phyloP scores from a whole-genome alignment of 306 rosid genomes.

The Phaseolus lunatus region DNA sequence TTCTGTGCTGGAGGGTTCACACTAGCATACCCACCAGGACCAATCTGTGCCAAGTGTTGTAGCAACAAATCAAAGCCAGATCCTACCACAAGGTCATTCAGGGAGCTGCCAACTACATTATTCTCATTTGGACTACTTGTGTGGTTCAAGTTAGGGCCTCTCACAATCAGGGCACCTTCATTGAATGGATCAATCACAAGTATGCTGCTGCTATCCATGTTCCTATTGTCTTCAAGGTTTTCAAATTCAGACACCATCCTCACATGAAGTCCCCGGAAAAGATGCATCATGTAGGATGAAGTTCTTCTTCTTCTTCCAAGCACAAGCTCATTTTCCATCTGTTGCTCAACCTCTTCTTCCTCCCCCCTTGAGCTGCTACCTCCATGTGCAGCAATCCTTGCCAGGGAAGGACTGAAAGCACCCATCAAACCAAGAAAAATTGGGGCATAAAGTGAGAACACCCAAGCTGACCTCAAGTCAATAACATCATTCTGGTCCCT shows the following conservation, averaged over 20 bases:
- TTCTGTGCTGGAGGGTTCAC: conserved; percentile 75
- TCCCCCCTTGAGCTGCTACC: conserved; percentile 27
- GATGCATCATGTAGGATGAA: conserved; percentile 43
- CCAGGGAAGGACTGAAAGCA: conserved; percentile 47
- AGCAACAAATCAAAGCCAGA: conserved; percentile 75
- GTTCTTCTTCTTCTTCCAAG: conserved; percentile 48
- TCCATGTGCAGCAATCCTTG: conserved; percentile 41
- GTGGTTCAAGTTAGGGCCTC: conserved; percentile 46
- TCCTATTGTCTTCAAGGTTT: conserved; percentile 41
- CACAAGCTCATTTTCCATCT: conserved; percentile 39
- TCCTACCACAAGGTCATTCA: conserved; percentile 71
- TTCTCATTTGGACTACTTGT: conserved; percentile 50
- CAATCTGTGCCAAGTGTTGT: conserved; percentile 73
- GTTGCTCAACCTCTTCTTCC: conserved; percentile 42
- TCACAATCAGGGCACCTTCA: conserved; percentile 50
- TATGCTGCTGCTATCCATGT: conserved; percentile 25
- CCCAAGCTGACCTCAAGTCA: conserved; percentile 52
- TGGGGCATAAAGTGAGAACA: conserved; percentile 53
- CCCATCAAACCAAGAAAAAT: conserved; percentile 54
- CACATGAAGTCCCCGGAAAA: conserved; percentile 42
- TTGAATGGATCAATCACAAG: conserved; percentile 48
- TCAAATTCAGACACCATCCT: conserved; percentile 49
- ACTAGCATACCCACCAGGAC: conserved; percentile 63
- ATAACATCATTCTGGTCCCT: conserved; percentile 39
- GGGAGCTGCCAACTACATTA: conserved; percentile 47